Conservation (phyloP, 768 basidiomycete species). For the Podaxis mareebaensis region DNA sequence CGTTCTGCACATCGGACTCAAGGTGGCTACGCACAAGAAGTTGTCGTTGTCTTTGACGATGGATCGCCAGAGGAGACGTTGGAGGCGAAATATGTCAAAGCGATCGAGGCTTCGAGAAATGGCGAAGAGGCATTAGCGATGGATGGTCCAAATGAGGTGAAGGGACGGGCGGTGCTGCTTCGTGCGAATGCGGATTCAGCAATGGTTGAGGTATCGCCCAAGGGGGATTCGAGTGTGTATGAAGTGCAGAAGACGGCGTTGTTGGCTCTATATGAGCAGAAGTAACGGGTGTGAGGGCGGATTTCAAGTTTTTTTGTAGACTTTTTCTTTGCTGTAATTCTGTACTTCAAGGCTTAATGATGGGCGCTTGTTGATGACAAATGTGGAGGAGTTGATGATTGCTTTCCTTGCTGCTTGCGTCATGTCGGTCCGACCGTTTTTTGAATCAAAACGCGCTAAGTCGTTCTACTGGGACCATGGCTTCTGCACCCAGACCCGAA, state of each 20-base stretch:
- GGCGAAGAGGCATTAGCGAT: slow-evolving; percentile 54
- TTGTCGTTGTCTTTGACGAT: slow-evolving; percentile 31
- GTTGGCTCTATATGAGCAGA: slow-evolving; percentile 33
- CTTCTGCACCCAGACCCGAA: slow-evolving; percentile 29
- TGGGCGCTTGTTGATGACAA: no score
- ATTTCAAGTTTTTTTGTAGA: background rate
- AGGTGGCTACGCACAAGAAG: slow-evolving; percentile 36
- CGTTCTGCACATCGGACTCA: slow-evolving; percentile 32
- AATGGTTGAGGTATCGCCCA: slow-evolving; percentile 38
- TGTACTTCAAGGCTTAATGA: background rate
- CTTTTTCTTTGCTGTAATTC: background rate
- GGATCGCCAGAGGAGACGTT: slow-evolving; percentile 28
- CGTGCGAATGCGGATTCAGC: slow-evolving; percentile 36
- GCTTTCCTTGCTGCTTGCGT: background rate
- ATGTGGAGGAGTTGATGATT: no score
- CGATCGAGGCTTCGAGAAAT: slow-evolving; percentile 27
- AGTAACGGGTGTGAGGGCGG: background rate
- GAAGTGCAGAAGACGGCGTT: slow-evolving; percentile 36
- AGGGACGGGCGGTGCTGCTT: slow-evolving; percentile 35
- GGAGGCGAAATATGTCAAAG: slow-evolving; percentile 29
- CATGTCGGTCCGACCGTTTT: background rate
- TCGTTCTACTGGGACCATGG: background rate
- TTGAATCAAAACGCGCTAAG: background rate
- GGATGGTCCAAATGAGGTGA: slow-evolving; percentile 41
- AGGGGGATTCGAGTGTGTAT: slow-evolving; percentile 34